phyloP scores from a whole-genome alignment of 2,329 filamentous ascomycete genomes.

The Aspergillus latus region DNA sequence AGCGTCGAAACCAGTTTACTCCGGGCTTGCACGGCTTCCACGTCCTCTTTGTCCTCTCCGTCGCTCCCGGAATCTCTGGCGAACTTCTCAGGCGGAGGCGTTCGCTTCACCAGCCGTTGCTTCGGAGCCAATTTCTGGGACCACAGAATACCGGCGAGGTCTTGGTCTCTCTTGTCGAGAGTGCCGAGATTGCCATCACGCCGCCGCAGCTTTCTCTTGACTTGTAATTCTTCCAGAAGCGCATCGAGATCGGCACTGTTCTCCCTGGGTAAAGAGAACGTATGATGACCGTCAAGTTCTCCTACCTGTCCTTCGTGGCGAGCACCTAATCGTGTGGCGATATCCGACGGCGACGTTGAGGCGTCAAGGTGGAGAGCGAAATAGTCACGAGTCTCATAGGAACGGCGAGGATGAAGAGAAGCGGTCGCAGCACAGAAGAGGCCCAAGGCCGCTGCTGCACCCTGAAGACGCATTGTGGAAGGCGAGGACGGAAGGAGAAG shows the following conservation, averaged over 20 bases:
- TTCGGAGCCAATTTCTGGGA: slow-evolving; percentile 74
- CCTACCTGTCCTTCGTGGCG: slow-evolving; percentile 78
- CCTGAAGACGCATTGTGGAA: slow-evolving; percentile 26
- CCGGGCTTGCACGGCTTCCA: slow-evolving; percentile 58
- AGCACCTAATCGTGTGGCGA: slow-evolving; percentile 73
- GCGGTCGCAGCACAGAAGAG: slow-evolving; percentile 48
- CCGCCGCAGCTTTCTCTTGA: slow-evolving; percentile 63
- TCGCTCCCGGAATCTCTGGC: slow-evolving; percentile 46
- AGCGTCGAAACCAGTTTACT: slow-evolving; percentile 63
- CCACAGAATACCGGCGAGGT: slow-evolving; percentile 72
- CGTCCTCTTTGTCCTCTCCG: slow-evolving; percentile 25
- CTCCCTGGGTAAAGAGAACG: slow-evolving; percentile 70
- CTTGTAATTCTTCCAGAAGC: slow-evolving; percentile 53
- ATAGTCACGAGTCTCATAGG: slow-evolving; percentile 83
- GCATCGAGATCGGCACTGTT: slow-evolving; percentile 56
- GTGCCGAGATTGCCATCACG: slow-evolving; percentile 21
- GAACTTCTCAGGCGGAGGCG: slow-evolving; percentile 36
- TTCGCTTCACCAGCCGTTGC: slow-evolving; percentile 61
- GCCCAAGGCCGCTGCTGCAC: slow-evolving; percentile 27
- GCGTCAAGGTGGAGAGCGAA: slow-evolving; percentile 83
- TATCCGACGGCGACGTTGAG: slow-evolving; percentile 61
- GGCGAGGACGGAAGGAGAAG: not conserved
- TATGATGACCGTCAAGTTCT: slow-evolving; percentile 75
- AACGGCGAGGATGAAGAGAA: slow-evolving; percentile 56
- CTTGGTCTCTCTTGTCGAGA: slow-evolving; percentile 40